Conservation (phyloP, 2,329 filamentous ascomycete species). For the Exophiala spinifera region DNA sequence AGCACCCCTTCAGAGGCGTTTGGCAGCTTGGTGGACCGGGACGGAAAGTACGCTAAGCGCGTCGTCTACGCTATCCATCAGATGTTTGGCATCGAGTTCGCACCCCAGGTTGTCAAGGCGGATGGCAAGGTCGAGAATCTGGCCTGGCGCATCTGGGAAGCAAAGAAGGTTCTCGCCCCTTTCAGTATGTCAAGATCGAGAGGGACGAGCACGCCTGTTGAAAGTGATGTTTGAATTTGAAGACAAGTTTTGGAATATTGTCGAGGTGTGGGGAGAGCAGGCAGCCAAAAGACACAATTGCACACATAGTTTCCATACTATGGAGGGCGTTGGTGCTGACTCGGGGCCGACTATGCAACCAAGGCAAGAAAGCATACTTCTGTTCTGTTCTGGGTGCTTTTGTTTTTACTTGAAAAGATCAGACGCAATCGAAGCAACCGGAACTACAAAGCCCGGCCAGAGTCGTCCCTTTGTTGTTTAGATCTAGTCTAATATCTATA, state of each 20-base stretch:
- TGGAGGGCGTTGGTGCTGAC: no score
- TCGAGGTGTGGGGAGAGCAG: neutral
- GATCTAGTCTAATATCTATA: neutral
- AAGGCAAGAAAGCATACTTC: no score
- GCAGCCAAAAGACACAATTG: neutral
- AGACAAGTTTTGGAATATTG: neutral
- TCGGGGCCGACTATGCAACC: no score
- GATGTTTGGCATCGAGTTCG: constrained; percentile 96
- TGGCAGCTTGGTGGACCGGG: constrained; percentile 77
- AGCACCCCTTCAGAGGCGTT: constrained; percentile 75
- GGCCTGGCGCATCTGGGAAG: constrained; percentile 92
- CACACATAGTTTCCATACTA: no score
- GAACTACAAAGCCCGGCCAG: no score
- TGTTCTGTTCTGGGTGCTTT: no score
- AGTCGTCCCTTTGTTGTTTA: neutral
- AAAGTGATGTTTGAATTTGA: constrained; percentile 1
- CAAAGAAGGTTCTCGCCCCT: constrained; percentile 83
- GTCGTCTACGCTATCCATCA: constrained; percentile 92
- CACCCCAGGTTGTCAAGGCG: constrained; percentile 83
- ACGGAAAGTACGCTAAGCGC: constrained; percentile 82
- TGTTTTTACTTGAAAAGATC: no score
- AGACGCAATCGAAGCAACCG: no score
- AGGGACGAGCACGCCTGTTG: constrained; percentile 58
- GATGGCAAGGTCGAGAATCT: constrained; percentile 88
- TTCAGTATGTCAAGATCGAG: constrained; percentile 68